These are phyloP conservation scores for Russula brevipes DNA, from an alignment of 768 basidiomycete species.

Conservation along the genomic window DNA sequence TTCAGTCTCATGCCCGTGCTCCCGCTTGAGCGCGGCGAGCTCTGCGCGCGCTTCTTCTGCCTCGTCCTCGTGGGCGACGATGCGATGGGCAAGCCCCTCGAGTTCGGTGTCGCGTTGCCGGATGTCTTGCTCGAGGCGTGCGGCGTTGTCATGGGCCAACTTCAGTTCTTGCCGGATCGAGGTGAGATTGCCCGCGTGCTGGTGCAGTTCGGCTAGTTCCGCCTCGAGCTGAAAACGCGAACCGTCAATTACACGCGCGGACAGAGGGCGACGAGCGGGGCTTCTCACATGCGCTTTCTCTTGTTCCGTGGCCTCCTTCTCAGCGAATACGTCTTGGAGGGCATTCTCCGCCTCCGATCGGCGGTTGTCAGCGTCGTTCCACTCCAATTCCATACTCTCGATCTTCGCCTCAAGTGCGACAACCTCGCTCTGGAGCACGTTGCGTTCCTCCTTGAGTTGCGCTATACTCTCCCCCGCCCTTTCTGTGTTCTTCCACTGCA, in stretches of 20 bases:
- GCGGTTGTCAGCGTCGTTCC: conserved; percentile 52
- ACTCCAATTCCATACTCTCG: conserved; percentile 48
- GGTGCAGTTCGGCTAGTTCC: conserved; percentile 49
- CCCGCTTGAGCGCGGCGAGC: conserved; percentile 49
- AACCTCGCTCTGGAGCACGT: conserved; percentile 30
- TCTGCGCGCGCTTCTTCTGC: conserved; percentile 51
- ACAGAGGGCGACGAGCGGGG: neutral
- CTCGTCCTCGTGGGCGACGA: conserved; percentile 47
- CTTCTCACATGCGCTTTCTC: conserved; percentile 20
- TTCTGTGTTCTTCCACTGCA: conserved; percentile 67
- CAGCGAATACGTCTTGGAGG: conserved; percentile 46
- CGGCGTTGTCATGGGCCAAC: conserved; percentile 47
- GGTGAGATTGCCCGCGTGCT: conserved; percentile 45
- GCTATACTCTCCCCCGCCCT: conserved; percentile 44
- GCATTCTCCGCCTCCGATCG: conserved; percentile 52
- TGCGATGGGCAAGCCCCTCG: conserved; percentile 41
- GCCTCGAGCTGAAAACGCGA: conserved; percentile 42
- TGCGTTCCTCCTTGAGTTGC: conserved; percentile 33
- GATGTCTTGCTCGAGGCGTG: conserved; percentile 53
- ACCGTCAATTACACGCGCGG: neutral
- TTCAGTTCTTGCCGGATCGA: conserved; percentile 53
- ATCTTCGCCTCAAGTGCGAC: conserved; percentile 28
- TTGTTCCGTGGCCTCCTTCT: conserved; percentile 49
- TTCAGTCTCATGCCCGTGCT: conserved; percentile 46
- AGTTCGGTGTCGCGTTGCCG: conserved; percentile 55